A percentile compares a stretch with the other conserved stretches of the same genome.
These are phyloP conservation scores for Fusarium circinatum DNA, from an alignment of 2,329 filamentous ascomycete species.

Conservation along the genomic window DNA sequence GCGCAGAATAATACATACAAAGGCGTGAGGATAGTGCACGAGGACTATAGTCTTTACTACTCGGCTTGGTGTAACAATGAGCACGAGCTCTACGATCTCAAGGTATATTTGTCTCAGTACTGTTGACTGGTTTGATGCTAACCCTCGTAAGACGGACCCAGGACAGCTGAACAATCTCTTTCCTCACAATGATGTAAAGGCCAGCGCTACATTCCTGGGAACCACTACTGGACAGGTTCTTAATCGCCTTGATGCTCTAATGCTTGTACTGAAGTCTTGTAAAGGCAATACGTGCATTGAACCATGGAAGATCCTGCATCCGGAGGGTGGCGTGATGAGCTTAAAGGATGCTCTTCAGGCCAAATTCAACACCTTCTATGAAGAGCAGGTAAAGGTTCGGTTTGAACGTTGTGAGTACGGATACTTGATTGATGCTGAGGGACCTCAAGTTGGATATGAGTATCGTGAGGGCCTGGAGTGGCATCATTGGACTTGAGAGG, in stretches of 20 bases:
- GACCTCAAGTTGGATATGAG: constrained; percentile 54
- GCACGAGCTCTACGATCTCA: constrained; percentile 72
- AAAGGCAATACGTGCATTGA: constrained; percentile 61
- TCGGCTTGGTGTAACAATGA: constrained; percentile 76
- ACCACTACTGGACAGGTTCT: constrained; percentile 49
- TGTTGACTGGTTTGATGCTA: neutral
- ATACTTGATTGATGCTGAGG: constrained; percentile 66
- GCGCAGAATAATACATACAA: constrained; percentile 68
- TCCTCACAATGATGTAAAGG: neutral
- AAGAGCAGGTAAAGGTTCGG: constrained; percentile 56
- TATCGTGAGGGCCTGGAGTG: constrained; percentile 43
- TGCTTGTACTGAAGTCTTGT: constrained; percentile 71
- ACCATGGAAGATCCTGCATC: constrained; percentile 68
- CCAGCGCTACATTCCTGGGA: no score
- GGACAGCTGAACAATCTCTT: constrained; percentile 61
- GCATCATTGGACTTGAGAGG: constrained; percentile 44
- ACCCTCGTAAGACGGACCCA: constrained; percentile 57
- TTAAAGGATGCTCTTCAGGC: constrained; percentile 61
- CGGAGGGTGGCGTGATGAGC: constrained; percentile 60
- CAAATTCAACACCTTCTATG: constrained; percentile 64
- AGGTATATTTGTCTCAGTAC: constrained; percentile 16
- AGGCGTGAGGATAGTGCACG: constrained; percentile 62
- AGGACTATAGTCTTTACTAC: constrained; percentile 70
- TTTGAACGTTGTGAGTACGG: constrained; percentile 66
- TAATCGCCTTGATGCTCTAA: constrained; percentile 65